Evolutionary conservation across 2,329 filamentous ascomycete species (phyloP).

Genomic region (Ascochyta viciae-villosae): DNA sequence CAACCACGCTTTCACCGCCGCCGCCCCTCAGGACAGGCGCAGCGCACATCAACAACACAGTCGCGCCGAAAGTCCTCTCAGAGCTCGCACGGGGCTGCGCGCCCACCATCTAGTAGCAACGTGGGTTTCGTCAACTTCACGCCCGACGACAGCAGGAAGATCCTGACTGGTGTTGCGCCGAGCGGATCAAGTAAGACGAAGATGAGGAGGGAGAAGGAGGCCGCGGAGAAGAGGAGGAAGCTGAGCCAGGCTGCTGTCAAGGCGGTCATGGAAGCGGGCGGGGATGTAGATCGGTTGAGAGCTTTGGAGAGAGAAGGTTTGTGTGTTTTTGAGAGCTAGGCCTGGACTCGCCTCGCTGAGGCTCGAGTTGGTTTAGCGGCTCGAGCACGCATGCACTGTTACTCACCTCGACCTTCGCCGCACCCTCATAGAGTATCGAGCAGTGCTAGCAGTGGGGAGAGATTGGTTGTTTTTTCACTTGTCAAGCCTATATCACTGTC

Average conservation of each 20-base stretch:
- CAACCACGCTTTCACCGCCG: conserved; percentile 39
- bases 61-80: conserved; percentile 8
- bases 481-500: conserved; percentile 15
- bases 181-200: conserved; percentile 94
- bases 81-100: conserved; percentile 33
- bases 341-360: conserved; percentile 8
- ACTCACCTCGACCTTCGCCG: not conserved
- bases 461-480: not conserved
- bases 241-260: conserved; percentile 72
- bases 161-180: conserved; percentile 90
- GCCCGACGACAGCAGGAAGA: conserved; percentile 75
- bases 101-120: conserved; percentile 55
- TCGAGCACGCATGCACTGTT: not conserved
- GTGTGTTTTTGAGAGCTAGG: conserved; percentile 31
- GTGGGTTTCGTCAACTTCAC: conserved; percentile 89
- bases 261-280: conserved; percentile 74
- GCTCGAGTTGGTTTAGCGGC: not conserved
- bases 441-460: not conserved
- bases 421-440: conserved; percentile 12
- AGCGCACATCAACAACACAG: conserved; percentile 6
- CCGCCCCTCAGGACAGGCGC: conserved; percentile 22
- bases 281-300: conserved; percentile 61
- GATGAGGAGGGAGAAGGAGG: conserved; percentile 87
- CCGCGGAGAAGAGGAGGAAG: conserved; percentile 74
- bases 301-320: conserved; percentile 53